phyloP scores from a whole-genome alignment of 2,329 filamentous ascomycete species.

The Phialemonium atrogriseum region DNA sequence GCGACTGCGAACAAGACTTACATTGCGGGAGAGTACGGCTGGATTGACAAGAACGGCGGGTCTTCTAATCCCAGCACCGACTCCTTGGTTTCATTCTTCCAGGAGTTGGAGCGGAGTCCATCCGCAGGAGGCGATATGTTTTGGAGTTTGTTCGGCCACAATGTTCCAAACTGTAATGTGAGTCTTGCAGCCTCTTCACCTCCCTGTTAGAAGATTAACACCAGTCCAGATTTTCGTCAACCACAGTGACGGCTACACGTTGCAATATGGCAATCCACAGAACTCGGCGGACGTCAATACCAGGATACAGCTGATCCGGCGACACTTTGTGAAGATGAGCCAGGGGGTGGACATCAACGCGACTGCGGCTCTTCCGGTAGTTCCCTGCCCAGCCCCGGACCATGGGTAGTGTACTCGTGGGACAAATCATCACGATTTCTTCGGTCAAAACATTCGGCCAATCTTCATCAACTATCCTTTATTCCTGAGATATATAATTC shows the following conservation, averaged over 20 bases:
- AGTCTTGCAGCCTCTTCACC: slow-evolving; percentile 8
- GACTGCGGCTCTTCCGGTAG: slow-evolving; percentile 24
- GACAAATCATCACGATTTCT: too few species aligned
- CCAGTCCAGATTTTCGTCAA: slow-evolving; percentile 28
- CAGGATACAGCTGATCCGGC: slow-evolving; percentile 30
- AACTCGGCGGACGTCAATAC: slow-evolving; percentile 27
- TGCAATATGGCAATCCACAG: slow-evolving; percentile 34
- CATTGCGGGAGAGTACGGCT: slow-evolving; percentile 37
- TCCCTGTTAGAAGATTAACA: background rate
- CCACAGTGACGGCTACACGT: slow-evolving; percentile 34
- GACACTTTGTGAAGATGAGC: slow-evolving; percentile 34
- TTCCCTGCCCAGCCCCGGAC: slow-evolving; percentile 25
- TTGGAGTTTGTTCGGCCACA: slow-evolving; percentile 37
- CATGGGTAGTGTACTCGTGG: too few species aligned
- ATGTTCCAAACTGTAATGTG: slow-evolving; percentile 33
- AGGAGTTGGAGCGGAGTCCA: slow-evolving; percentile 27
- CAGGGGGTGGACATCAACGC: slow-evolving; percentile 21
- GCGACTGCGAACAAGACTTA: slow-evolving; percentile 29
- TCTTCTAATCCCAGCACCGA: slow-evolving; percentile 18
- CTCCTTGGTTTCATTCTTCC: slow-evolving; percentile 29
- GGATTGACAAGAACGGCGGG: slow-evolving; percentile 25
- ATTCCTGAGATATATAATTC: too few species aligned
- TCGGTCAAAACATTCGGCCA: too few species aligned
- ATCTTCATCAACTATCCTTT: too few species aligned
- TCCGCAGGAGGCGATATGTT: slow-evolving; percentile 31